Base-by-base conservation (phyloP, 108 stramenopile species). In the Aureococcus anophagefferens region DNA sequence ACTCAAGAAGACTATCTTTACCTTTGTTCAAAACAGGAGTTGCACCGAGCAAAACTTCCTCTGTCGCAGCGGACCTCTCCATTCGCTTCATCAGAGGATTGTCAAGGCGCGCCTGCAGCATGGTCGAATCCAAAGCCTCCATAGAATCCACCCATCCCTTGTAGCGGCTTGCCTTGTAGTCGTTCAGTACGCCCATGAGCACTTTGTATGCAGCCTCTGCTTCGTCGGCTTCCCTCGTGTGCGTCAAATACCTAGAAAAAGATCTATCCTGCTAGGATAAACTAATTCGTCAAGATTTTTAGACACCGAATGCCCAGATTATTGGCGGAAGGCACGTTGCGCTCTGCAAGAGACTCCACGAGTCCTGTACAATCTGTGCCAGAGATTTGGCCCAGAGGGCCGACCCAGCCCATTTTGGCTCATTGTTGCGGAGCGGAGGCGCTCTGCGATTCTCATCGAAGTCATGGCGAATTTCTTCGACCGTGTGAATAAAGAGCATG, bases 321-420 rank as follows among this genome's bases (percentile, higher is more conserved):
- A 31, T 9, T 64, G 14, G 17, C 63, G 9, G 30, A 18, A 5
- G 9, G 29, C 63, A 64, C 65, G 33, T 71, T 7, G 70, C 70
- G 30, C 16, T 62, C 65, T 69, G 67, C 21, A 77, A 31, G 46
- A 64, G 44, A 28, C 4, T n/a, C 72, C 68, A 71, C 34, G 44
- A 72, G 59, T 64, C 77, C 64, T 33, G 3, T 32, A 72, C 76
- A 37, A 68, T 40, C 31, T 30, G 30, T 11, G 66, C 66, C 30
- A 74, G 46, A 46, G 46, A 45, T n/a, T 68, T 66, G 3, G 85
- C 84, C 87, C 87, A 88, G 35, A 88, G 77, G n/a, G 87, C 87
- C 4, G 84, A 81, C 29, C 86, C 87, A 18, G 86, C 86, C 34
- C 69, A 88, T 33, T 67, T 68, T 0, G 87, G 87, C 77, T 88